Evolutionary conservation across 495 filamentous ascomycete genomes (phyloP).

Genomic region (Acidiella bohemica): DNA sequence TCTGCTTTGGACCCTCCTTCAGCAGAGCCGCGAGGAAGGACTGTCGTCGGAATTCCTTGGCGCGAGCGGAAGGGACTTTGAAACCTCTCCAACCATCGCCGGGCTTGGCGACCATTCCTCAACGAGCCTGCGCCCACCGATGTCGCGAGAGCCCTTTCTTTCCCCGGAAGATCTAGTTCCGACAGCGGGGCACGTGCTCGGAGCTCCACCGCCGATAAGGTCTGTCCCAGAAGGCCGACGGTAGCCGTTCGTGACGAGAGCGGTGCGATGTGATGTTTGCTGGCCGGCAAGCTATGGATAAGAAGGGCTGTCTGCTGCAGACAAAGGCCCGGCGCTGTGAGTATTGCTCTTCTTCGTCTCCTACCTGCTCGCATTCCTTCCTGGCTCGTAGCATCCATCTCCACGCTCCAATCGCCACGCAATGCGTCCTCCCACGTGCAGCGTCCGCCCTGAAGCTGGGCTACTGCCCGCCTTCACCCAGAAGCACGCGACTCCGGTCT

Average conservation of each 20-base stretch:
- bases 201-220: not conserved
- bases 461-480: too few species aligned
- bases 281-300: not conserved
- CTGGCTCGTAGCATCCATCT: not conserved
- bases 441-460: not conserved
- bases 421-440: not conserved
- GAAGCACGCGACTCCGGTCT: not conserved
- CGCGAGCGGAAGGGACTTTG: not conserved
- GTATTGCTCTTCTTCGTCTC: not conserved
- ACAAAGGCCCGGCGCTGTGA: not conserved
- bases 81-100: not conserved
- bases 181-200: not conserved
- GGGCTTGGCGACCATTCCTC: not conserved
- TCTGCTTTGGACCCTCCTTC: too few species aligned
- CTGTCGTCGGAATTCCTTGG: conserved; percentile 2
- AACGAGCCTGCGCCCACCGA: not conserved
- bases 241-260: not conserved
- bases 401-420: too few species aligned
- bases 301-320: not conserved
- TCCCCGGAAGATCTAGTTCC: not conserved
- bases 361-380: not conserved
- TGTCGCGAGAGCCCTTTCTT: not conserved
- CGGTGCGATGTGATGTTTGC: too few species aligned
- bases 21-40: not conserved
- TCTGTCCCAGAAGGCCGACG: not conserved